Conservation (phyloP, 192 early-diverging fungal genomes). For the Geosiphon pyriformis region DNA sequence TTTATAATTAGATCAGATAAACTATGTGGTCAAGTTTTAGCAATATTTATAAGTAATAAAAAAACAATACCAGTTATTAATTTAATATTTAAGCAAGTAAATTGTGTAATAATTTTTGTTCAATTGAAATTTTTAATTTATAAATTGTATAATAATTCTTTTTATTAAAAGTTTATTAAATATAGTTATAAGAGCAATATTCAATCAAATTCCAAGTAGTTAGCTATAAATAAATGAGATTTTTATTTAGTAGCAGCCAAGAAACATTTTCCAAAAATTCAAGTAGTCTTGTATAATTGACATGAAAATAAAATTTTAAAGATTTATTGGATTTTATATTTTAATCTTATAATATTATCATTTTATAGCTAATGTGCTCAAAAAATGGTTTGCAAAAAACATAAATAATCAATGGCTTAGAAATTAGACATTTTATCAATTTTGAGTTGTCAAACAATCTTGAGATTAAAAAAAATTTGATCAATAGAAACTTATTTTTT, state of each 20-base stretch:
- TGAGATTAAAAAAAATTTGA: background rate
- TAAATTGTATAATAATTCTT: background rate
- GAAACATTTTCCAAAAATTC: background rate
- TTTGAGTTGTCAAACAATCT: background rate
- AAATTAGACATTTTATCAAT: background rate
- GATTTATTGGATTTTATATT: background rate
- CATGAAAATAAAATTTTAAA: background rate
- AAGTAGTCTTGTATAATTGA: background rate
- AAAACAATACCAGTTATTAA: background rate
- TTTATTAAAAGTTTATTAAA: background rate
- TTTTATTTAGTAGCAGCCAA: background rate
- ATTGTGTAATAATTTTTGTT: background rate
- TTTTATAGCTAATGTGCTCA: background rate
- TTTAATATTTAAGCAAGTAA: background rate
- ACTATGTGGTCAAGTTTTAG: background rate
- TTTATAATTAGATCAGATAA: background rate
- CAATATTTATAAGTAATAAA: background rate
- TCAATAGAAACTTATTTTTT: background rate
- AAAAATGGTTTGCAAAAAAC: background rate
- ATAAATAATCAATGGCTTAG: background rate
- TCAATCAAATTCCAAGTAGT: background rate
- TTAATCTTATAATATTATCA: background rate
- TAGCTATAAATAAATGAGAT: background rate
- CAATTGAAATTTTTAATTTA: background rate
- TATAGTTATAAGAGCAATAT: background rate